Evolutionary conservation across 441 rosid genomes (phyloP), one percentile per base, ranked within the genome.

Genomic region (Pelargonium australe): DNA sequence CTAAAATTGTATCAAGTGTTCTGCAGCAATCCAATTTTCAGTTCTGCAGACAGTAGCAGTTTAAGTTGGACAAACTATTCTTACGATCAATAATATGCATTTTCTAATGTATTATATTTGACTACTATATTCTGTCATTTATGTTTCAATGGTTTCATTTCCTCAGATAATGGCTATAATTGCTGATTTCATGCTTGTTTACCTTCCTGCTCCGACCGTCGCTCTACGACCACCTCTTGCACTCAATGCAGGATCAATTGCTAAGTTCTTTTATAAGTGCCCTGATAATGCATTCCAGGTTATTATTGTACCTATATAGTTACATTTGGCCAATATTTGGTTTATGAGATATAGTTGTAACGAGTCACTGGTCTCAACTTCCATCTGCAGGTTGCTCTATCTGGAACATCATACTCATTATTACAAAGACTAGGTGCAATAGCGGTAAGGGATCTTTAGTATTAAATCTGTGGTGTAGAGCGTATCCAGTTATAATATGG

Each of bases 171-270:
- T 93, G 98, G 97, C 98, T 68, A 83, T 93, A 75, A 89, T 93
- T 75, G 98, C 98, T 37, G 97, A 93, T 84, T 93, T 90, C 79
- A 93, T 93, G 98, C 94, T 90, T 37, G 98, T 93, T 11, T 93
- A 85, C 80, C 97, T 93, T 67, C 98, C 96, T 77, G 98, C 97
- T 71, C 97, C 97, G 28, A 90, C 98, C 0, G 96, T 93, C 40
- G 70, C 97, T 79, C 91, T 93, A 10, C 87, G 95, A 65, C 81
- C 97, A 28, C 86, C 96, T 70, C 79, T 89, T 11, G 83, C 91
- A 28, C 65, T 78, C 73, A 74, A 67, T 47, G 84, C 90, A 8
- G 91, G 92, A 69, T 71, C 86, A 19, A 66, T 90, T 71, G 72
- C 97, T 77, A 90, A 83, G 83, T 87, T 93, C 84, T 87, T 89